These are phyloP conservation scores for Oryza longistaminata DNA, from an alignment of 176 grass and related monocot species.

Conservation along the genomic window DNA sequence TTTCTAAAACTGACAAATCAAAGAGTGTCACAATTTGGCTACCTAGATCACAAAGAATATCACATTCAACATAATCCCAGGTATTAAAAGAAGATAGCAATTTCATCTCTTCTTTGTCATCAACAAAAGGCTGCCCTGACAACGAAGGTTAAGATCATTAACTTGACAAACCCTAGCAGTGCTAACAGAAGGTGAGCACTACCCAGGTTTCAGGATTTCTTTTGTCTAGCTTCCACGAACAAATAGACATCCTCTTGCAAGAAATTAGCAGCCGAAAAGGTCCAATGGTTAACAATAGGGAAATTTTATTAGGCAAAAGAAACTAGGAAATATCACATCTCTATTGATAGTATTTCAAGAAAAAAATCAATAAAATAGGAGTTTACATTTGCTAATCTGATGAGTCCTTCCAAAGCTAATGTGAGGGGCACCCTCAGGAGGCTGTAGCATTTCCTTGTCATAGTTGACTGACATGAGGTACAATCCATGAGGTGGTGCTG, in stretches of 20 bases:
- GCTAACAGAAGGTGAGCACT: conserved; percentile 43
- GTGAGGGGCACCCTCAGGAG: conserved; percentile 64
- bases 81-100: no score
- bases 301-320: conserved; percentile 25
- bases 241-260: neutral
- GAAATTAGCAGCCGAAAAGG: neutral
- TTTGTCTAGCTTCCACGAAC: neutral
- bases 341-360: neutral
- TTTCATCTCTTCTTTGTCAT: neutral
- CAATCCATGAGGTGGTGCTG: conserved; percentile 78
- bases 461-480: conserved; percentile 89
- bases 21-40: no score
- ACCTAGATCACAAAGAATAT: no score
- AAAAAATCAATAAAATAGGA: conserved; percentile 76
- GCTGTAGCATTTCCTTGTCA: conserved; percentile 64
- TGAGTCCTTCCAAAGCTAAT: conserved; percentile 75
- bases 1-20: no score
- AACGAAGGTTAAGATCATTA: conserved; percentile 55
- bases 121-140: neutral
- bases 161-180: conserved; percentile 41
- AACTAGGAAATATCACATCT: neutral
- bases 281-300: neutral
- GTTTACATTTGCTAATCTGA: conserved; percentile 81
- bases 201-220: conserved; percentile 27
- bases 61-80: no score